Percentiles rank a stretch among this genome's conserved stretches.
Conservation (phyloP, 805 yeast genomes). For the Teunomyces atbi region DNA sequence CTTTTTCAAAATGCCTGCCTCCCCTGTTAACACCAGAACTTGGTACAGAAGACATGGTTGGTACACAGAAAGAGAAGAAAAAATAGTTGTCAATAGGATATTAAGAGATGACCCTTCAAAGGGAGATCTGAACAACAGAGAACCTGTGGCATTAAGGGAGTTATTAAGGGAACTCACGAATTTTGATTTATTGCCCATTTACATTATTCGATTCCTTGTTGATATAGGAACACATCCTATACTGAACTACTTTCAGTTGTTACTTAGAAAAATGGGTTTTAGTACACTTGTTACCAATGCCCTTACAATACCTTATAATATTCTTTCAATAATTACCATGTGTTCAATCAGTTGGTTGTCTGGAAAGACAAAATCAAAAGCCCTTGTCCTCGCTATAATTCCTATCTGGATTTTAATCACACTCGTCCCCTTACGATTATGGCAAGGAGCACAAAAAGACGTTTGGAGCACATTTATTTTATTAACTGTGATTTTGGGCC, state of each 20-base stretch:
- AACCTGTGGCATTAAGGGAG: conserved; percentile 43
- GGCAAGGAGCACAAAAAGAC: conserved; percentile 39
- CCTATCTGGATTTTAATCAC: conserved; percentile 28
- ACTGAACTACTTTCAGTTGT: conserved; percentile 10
- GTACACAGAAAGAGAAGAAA: conserved; percentile 51
- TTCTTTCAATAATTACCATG: conserved; percentile 23
- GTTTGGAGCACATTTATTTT: conserved; percentile 45
- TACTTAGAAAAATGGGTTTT: conserved; percentile 42
- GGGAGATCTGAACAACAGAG: conserved; percentile 64
- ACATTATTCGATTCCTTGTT: conserved; percentile 18
- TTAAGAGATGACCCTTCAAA: conserved; percentile 61
- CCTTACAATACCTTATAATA: conserved; percentile 50
- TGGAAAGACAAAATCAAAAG: conserved; percentile 20
- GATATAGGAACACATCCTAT: conserved; percentile 11
- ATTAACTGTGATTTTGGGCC: conserved; percentile 37
- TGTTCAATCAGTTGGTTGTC: conserved; percentile 19
- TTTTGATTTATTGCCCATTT: conserved; percentile 11
- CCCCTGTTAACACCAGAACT: conserved; percentile 45
- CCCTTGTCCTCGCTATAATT: conserved; percentile 18
- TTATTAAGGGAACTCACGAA: conserved; percentile 44
- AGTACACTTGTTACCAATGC: conserved; percentile 51
- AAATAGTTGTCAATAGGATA: conserved; percentile 56
- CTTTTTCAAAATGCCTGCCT: conserved; percentile 34
- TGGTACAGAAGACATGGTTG: conserved; percentile 50
- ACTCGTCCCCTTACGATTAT: conserved; percentile 35